Conservation (phyloP, 306 rosid genomes). For the Rubus idaeus region DNA sequence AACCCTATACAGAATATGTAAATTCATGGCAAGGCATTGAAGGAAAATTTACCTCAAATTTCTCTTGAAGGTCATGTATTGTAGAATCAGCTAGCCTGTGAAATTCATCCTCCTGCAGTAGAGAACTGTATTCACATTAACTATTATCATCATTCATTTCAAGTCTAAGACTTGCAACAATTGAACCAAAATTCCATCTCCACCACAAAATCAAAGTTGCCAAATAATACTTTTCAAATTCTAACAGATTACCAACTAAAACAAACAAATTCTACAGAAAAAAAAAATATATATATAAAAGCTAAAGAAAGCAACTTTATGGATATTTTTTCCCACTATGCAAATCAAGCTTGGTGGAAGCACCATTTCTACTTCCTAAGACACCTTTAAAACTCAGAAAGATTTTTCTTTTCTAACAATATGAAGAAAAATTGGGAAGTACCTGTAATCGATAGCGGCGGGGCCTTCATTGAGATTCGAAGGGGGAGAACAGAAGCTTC, state of each 20-base stretch:
- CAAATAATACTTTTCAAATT: neutral
- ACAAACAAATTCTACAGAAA: neutral
- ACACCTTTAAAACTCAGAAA: neutral
- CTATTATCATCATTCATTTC: slow-evolving; percentile 36
- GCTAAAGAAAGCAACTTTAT: neutral
- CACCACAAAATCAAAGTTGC: neutral
- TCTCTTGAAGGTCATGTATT: slow-evolving; percentile 72
- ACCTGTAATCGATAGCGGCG: slow-evolving; percentile 72
- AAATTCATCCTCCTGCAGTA: slow-evolving; percentile 77
- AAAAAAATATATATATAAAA: neutral
- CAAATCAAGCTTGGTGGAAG: neutral
- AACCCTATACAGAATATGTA: neutral
- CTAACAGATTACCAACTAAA: neutral
- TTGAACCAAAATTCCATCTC: neutral
- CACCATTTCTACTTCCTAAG: neutral
- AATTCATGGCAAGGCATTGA: neutral
- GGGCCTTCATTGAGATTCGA: slow-evolving; percentile 54
- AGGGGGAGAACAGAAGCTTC: slow-evolving; percentile 57
- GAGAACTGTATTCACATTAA: slow-evolving; percentile 60
- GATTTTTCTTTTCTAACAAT: neutral
- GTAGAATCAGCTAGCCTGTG: slow-evolving; percentile 72
- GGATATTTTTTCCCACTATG: neutral
- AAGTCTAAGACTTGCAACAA: neutral
- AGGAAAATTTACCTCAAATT: slow-evolving; percentile 60
- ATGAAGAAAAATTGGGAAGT: neutral